Evolutionary conservation across 306 rosid species (phyloP).

Genomic region (Prosopis cineraria): DNA sequence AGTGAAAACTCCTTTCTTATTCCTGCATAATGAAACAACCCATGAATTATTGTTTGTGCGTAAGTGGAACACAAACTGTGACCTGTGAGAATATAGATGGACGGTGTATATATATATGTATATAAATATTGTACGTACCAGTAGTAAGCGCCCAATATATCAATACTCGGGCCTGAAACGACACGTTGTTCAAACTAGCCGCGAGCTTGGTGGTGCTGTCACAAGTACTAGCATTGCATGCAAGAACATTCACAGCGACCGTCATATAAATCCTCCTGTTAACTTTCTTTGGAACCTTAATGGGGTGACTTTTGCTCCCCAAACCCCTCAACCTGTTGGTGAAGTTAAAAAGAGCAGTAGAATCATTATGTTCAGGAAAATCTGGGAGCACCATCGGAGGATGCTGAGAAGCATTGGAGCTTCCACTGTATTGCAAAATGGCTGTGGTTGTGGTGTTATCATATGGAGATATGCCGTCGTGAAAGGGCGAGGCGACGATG

Average conservation of each 20-base stretch:
- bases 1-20: slow-evolving; percentile 22
- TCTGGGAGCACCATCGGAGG: not conserved
- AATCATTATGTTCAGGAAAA: slow-evolving; percentile 9
- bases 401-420: not conserved
- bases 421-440: not conserved
- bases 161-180: slow-evolving; percentile 24
- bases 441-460: no score
- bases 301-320: slow-evolving; percentile 15
- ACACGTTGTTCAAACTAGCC: slow-evolving; percentile 38
- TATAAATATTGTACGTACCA: not conserved
- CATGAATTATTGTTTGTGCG: not conserved
- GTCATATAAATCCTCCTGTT: slow-evolving; percentile 19
- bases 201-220: not conserved
- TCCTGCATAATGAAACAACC: slow-evolving; percentile 26
- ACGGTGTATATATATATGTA: no score
- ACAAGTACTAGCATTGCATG: slow-evolving; percentile 18
- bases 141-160: slow-evolving; percentile 37
- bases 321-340: slow-evolving; percentile 10
- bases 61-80: no score
- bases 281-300: slow-evolving; percentile 23
- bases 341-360: slow-evolving; percentile 1
- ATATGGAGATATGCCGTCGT: no score
- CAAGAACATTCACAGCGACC: slow-evolving; percentile 17
- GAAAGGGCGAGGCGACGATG: no score
- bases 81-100: no score